Percentiles rank a stretch among this genome's conserved stretches.
phyloP scores from a whole-genome alignment of 495 filamentous ascomycete species.

The Talaromyces nanjingensis region DNA sequence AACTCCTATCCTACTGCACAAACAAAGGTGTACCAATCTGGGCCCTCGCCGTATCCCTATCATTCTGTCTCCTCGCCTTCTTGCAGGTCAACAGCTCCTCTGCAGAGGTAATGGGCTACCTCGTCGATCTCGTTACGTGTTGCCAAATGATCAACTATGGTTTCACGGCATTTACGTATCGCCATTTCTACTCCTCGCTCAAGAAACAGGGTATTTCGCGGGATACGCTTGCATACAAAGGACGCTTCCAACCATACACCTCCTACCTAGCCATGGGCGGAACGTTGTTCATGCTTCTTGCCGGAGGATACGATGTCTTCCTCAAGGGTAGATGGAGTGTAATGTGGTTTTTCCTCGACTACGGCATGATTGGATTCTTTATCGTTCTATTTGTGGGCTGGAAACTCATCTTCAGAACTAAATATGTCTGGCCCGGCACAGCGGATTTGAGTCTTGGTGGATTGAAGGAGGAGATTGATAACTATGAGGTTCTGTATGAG shows the following conservation, averaged over 20 bases:
- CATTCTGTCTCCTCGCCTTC: constrained; percentile 34
- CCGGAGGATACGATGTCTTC: constrained; percentile 26
- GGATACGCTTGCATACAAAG: constrained; percentile 21
- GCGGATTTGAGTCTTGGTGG: constrained; percentile 28
- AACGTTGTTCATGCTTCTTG: constrained; percentile 26
- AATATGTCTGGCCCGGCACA: constrained; percentile 28
- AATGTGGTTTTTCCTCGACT: constrained; percentile 20
- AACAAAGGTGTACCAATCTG: constrained; percentile 37
- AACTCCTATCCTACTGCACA: constrained; percentile 32
- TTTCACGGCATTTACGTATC: constrained; percentile 45
- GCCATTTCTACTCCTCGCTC: constrained; percentile 29
- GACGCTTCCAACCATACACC: constrained; percentile 27
- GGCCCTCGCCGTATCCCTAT: constrained; percentile 28
- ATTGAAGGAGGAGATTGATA: constrained; percentile 51
- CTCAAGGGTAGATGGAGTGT: constrained; percentile 20
- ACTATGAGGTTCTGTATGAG: constrained; percentile 40
- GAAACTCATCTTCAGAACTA: constrained; percentile 47
- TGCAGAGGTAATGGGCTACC: constrained; percentile 22
- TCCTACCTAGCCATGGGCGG: constrained; percentile 22
- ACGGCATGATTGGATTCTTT: constrained; percentile 43
- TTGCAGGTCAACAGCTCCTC: constrained; percentile 21
- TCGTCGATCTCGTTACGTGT: constrained; percentile 26
- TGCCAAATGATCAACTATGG: constrained; percentile 30
- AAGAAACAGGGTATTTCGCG: constrained; percentile 27
- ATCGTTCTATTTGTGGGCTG: constrained; percentile 41